Evolutionary conservation across 1,139 yeast genomes (phyloP), one percentile per base, ranked within the genome.

Genomic region (Pichia sp.): DNA sequence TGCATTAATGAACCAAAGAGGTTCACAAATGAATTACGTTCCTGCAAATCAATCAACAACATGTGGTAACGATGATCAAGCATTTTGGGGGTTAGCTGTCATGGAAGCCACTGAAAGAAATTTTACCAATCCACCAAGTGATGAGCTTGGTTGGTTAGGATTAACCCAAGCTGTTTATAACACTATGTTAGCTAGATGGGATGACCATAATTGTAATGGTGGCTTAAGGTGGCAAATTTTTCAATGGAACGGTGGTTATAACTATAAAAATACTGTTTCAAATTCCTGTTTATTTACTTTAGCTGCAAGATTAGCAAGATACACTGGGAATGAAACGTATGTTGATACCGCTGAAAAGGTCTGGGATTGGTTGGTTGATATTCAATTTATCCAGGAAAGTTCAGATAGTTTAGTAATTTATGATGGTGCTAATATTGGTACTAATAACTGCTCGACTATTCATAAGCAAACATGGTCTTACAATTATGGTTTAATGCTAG

Each of bases 171-270:
- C 89, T 7, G 85, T 87, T 20, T 90, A 85, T 71, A 88, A 89
- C 65, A 85, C 95, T 30, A 89, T 90, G 96, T 78, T 87, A 38
- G 68, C 77, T 36, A 77, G 97, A 66, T 90, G 97, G 97, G 97
- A 90, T 62, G 58, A 65, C 9, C 71, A 63, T 3, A 60, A 75
- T 48, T 90, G 97, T 68, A 77, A 75, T 46, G 97, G 97, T 51
- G 97, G 97, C 1, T 73, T 90, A 53, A 77, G 97, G 69, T 90
- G 97, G 97, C 97, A 90, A 69, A 90, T 90, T 63, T 90, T 86
- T 71, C 79, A 85, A 52, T 90, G 96, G 95, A 90, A 90, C 65
- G 75, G 89, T 11, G 97, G 97, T 56, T 90, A 89, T 65, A 85
- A 86, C 66, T 90, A 90, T 65, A 90, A 90, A 68, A 90, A 90